phyloP scores from a whole-genome alignment of 2,329 filamentous ascomycete species.

The Colletotrichum sp. region DNA sequence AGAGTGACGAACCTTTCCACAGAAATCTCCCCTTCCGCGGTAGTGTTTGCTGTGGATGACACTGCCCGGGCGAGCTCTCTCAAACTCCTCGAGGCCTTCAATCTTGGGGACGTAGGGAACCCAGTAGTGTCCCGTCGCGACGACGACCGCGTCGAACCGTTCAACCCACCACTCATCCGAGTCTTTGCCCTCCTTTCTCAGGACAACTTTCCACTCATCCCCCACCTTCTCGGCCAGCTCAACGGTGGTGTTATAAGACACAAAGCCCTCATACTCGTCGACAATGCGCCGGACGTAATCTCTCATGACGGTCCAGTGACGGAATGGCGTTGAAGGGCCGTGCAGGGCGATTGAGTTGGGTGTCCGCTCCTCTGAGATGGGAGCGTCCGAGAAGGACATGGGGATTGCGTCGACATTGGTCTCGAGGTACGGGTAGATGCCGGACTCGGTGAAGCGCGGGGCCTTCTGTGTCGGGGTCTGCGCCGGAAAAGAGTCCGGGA shows the following conservation, averaged over 20 bases:
- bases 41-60: slow-evolving; percentile 62
- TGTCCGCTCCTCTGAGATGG: slow-evolving; percentile 46
- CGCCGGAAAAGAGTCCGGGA: slow-evolving; percentile 54
- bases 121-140: slow-evolving; percentile 65
- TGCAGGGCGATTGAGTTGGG: slow-evolving; percentile 42
- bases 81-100: slow-evolving; percentile 52
- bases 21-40: slow-evolving; percentile 48
- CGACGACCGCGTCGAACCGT: slow-evolving; percentile 64
- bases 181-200: slow-evolving; percentile 43
- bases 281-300: slow-evolving; percentile 59
- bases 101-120: slow-evolving; percentile 61
- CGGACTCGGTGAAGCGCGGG: slow-evolving; percentile 60
- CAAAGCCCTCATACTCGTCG: slow-evolving; percentile 54
- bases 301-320: slow-evolving; percentile 63
- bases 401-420: slow-evolving; percentile 65
- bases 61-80: slow-evolving; percentile 49
- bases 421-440: slow-evolving; percentile 67
- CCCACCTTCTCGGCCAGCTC: slow-evolving; percentile 59
- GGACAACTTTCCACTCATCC: slow-evolving; percentile 56
- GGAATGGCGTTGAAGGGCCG: slow-evolving; percentile 63
- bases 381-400: slow-evolving; percentile 66
- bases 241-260: slow-evolving; percentile 65
- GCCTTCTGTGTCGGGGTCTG: slow-evolving; percentile 39
- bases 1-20: slow-evolving; percentile 43
- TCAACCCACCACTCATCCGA: slow-evolving; percentile 68